These are phyloP conservation scores for Fusarium algeriense DNA, from an alignment of 2,329 filamentous ascomycete species.

Conservation along the genomic window DNA sequence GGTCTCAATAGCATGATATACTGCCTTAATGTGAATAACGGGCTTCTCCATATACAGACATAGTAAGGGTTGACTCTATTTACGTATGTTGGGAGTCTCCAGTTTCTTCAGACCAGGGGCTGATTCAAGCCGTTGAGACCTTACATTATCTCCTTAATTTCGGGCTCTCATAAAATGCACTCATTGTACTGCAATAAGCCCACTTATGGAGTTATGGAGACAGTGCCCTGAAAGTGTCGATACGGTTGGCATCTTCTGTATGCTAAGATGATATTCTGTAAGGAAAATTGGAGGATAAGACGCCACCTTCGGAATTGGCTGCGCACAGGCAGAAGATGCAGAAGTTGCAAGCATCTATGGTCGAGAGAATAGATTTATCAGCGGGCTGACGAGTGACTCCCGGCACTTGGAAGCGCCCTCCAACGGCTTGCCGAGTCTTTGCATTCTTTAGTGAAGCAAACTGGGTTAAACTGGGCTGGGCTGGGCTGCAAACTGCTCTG, in stretches of 20 bases:
- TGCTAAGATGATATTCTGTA: conserved; percentile 10
- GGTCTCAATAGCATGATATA: background rate
- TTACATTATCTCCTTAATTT: background rate
- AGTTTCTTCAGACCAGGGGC: conserved; percentile 8
- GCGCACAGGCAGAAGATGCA: conserved; percentile 4
- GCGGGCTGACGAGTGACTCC: conserved; percentile 16
- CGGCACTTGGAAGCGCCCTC: conserved; percentile 28
- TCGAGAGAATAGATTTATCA: conserved; percentile 9
- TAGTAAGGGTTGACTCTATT: background rate
- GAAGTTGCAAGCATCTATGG: background rate
- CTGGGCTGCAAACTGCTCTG: conserved; percentile 3
- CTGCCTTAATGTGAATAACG: background rate
- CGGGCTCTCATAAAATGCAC: background rate
- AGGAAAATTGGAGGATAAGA: conserved; percentile 24
- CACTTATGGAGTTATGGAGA: background rate
- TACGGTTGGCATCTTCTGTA: background rate
- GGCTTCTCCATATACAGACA: background rate
- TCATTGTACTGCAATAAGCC: conserved; percentile 3
- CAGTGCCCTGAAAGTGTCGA: background rate
- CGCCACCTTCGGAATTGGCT: conserved; percentile 17
- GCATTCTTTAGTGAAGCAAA: conserved; percentile 20
- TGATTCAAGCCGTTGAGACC: background rate
- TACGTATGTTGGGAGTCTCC: conserved; percentile 16
- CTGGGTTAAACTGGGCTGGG: background rate
- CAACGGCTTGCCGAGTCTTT: conserved; percentile 32